These are phyloP conservation scores for Malus hybrid DNA, from an alignment of 331 rosid genomes.

Conservation along the genomic window DNA sequence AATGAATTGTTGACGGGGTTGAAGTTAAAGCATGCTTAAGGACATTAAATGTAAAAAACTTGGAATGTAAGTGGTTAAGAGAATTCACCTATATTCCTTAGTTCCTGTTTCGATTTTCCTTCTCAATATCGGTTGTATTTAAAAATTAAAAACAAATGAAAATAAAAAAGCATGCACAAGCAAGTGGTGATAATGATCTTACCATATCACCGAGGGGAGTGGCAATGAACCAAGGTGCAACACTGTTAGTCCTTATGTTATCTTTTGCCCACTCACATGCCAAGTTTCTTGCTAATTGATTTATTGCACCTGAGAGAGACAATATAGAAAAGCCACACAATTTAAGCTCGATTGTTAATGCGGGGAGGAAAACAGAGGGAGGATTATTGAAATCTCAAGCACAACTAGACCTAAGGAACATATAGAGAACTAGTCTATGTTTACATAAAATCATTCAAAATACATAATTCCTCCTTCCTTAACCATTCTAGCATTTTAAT, in stretches of 20 bases:
- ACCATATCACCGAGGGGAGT: slow-evolving; percentile 33
- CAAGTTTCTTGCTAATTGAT: slow-evolving; percentile 28
- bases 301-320: slow-evolving; percentile 27
- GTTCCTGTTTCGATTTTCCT: too few species aligned
- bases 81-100: background rate
- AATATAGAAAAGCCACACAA: background rate
- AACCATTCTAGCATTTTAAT: too few species aligned
- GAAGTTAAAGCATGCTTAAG: background rate
- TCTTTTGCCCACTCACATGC: slow-evolving; percentile 53
- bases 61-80: too few species aligned
- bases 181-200: background rate
- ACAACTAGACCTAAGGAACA: too few species aligned
- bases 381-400: too few species aligned
- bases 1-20: background rate
- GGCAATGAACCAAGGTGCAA: slow-evolving; percentile 32
- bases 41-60: too few species aligned
- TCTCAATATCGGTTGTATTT: too few species aligned
- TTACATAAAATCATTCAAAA: too few species aligned
- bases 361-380: too few species aligned
- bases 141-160: too few species aligned
- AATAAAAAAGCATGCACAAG: background rate
- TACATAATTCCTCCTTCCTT: too few species aligned
- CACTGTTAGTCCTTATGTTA: slow-evolving; percentile 36
- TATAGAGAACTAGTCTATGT: too few species aligned
- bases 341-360: background rate